Evolutionary conservation across 345 rosid genomes (phyloP), one percentile per base, ranked within the genome.

Genomic region (Hibiscus mutabilis): DNA sequence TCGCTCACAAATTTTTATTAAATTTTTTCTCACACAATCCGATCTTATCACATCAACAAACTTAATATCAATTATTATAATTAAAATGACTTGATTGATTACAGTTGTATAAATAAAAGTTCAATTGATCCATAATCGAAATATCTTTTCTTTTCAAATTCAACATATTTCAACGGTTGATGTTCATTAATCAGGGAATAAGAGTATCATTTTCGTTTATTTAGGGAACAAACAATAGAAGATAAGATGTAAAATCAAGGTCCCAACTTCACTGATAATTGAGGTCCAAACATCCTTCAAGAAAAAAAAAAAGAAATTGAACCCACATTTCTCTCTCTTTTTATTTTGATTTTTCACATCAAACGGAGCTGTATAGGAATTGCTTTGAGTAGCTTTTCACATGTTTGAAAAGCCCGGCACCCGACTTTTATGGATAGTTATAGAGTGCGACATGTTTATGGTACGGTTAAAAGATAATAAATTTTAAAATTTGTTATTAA

Each of bases 171-270:
- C 2, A 42, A 22, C 27, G 7, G 56, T 44, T 66, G 56, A 24
- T 44, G 53, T 24, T 44, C 55, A 66, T 65, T 42, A 40, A 64
- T 65, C 11, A 40, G 25, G 19, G 12, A 14, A 6, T 18, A 4
- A 37, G 27, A 11, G 2, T 2, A 46, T 64, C 29, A 64, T 63
- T 63, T 63, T 63, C 51, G 9, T 40, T 19, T 19, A 29, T 37
- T 64, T 40, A 40, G 68, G 47, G 51, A 40, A 19, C 68, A 64
- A 40, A 40, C 52, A 11, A 64, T 19, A 40, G 52, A 64, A 19
- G 68, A 40, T 63, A 40, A 63, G 68, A 64, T 64, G 52, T 40
- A 21, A 37, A 37, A 40, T 46, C 56, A 44, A 46, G 55, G 69
- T 33, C 69, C 56, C 55, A 14, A 22, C 55, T 46, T 66, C 14